Conservation (phyloP, 805 yeast genomes). For the Brettanomyces custersianus region DNA sequence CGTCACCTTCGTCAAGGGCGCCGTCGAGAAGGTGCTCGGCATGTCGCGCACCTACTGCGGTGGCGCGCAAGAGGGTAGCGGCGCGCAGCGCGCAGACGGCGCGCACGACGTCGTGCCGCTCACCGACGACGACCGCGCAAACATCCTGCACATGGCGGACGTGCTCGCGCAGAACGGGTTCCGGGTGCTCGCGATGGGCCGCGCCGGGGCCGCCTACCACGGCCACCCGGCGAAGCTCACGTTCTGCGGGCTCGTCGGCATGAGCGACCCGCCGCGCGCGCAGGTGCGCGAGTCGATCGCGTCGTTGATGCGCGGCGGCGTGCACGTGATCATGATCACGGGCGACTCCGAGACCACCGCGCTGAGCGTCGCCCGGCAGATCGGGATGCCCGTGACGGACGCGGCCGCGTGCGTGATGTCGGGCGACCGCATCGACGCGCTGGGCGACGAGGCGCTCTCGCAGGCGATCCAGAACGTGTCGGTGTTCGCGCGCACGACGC, state of each 20-base stretch:
- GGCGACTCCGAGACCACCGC: conserved; percentile 92
- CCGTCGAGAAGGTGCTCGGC: conserved; percentile 63
- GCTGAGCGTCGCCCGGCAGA: conserved; percentile 71
- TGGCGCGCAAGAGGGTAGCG: conserved; percentile 46
- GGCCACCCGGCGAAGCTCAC: conserved; percentile 48
- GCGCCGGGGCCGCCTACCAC: conserved; percentile 30
- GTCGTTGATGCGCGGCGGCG: conserved; percentile 81
- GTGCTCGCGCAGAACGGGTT: conserved; percentile 74
- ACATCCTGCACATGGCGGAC: conserved; percentile 50
- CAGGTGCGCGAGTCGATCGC: conserved; percentile 71
- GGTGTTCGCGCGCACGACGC: conserved; percentile 91
- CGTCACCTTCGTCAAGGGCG: conserved; percentile 79
- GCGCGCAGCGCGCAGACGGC: too few species aligned
- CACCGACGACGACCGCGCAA: conserved; percentile 36
- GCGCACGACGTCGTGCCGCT: too few species aligned
- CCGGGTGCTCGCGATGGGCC: conserved; percentile 78
- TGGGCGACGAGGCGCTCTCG: conserved; percentile 66
- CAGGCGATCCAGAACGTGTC: conserved; percentile 74
- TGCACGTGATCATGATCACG: conserved; percentile 96
- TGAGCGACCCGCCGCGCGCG: conserved; percentile 97
- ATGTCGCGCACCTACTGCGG: conserved; percentile 53
- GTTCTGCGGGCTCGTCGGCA: conserved; percentile 84
- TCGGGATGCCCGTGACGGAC: conserved; percentile 75
- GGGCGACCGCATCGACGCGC: conserved; percentile 72
- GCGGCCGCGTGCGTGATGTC: conserved; percentile 63